phyloP scores from a whole-genome alignment of 2,329 filamentous ascomycete species.

The Colletotrichum brevisporum region DNA sequence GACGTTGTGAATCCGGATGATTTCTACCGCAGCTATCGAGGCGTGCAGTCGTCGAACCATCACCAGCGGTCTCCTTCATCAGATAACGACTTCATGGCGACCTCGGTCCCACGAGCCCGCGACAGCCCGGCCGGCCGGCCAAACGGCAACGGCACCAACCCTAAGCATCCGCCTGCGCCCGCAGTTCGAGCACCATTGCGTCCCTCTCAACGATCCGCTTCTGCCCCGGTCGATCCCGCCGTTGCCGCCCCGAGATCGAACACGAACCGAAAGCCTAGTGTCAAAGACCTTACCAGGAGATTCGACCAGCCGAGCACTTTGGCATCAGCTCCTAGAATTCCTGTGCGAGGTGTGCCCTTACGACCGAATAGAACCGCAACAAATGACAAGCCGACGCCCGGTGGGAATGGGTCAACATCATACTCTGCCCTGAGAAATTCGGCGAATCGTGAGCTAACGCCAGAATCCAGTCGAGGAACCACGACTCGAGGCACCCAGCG shows the following conservation, averaged over 20 bases:
- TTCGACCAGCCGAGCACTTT: slow-evolving; percentile 75
- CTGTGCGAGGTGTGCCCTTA: slow-evolving; percentile 50
- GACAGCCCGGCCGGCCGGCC: slow-evolving; percentile 61
- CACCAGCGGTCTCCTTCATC: slow-evolving; percentile 41
- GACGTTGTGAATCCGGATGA: slow-evolving; percentile 66
- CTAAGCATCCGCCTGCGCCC: slow-evolving; percentile 61
- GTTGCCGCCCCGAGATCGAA: slow-evolving; percentile 48
- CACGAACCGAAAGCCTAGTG: slow-evolving; percentile 70
- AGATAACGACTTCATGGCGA: slow-evolving; percentile 54
- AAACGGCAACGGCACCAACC: slow-evolving; percentile 64
- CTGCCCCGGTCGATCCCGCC: slow-evolving; percentile 67
- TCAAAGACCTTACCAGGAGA: slow-evolving; percentile 84
- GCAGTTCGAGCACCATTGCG: slow-evolving; percentile 58
- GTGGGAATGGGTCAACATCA: slow-evolving; percentile 49
- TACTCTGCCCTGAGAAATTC: slow-evolving; percentile 59
- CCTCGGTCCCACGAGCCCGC: slow-evolving; percentile 53
- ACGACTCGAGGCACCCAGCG: slow-evolving; percentile 53
- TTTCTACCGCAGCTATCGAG: slow-evolving; percentile 67
- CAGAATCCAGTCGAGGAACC: slow-evolving; percentile 42
- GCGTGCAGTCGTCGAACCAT: slow-evolving; percentile 52
- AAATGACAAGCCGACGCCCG: slow-evolving; percentile 43
- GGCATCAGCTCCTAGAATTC: slow-evolving; percentile 51
- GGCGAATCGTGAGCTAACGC: slow-evolving; percentile 49
- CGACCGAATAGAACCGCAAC: slow-evolving; percentile 55
- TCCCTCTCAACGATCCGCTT: slow-evolving; percentile 66